These are phyloP conservation scores for Fusarium tuaranense DNA, from an alignment of 2,329 filamentous ascomycete species.

Conservation along the genomic window DNA sequence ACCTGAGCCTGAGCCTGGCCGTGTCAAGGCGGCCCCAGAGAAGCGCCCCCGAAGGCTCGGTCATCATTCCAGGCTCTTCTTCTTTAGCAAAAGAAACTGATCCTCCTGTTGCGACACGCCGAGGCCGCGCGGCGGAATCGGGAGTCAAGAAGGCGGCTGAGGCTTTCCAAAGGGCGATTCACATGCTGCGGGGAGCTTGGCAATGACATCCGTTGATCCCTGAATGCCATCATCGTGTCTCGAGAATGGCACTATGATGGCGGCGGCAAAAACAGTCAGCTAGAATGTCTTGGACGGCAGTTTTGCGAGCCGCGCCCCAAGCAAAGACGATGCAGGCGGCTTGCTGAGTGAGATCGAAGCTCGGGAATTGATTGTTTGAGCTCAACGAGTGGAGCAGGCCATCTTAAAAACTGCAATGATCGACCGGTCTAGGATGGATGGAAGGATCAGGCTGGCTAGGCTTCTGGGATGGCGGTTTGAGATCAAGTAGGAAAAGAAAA, in stretches of 20 bases:
- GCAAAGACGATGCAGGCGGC: constrained; percentile 4
- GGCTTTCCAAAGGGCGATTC: background rate
- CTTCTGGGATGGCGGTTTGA: constrained; percentile 13
- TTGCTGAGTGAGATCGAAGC: constrained; percentile 28
- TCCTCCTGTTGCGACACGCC: background rate
- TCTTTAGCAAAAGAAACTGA: background rate
- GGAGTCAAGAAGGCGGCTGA: background rate
- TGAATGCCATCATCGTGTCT: constrained; percentile 1
- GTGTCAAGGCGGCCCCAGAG: constrained; percentile 20
- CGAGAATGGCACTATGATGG: background rate
- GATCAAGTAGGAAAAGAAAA: constrained; percentile 8
- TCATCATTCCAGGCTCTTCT: background rate
- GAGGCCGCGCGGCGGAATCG: constrained; percentile 22
- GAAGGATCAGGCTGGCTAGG: constrained; percentile 15
- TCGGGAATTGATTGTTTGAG: constrained; percentile 14
- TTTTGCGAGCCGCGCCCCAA: background rate
- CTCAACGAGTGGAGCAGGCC: constrained; percentile 19
- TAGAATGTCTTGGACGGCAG: background rate
- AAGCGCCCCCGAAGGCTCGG: constrained; percentile 13
- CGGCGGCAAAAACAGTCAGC: background rate
- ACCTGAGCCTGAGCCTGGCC: background rate
- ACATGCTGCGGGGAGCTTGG: background rate
- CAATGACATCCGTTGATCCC: background rate
- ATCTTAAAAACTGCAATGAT: constrained; percentile 26
- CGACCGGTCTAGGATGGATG: constrained; percentile 9